Base-by-base conservation (phyloP, 2,329 filamentous ascomycete genomes). In the Clarireedia monteithiana region DNA sequence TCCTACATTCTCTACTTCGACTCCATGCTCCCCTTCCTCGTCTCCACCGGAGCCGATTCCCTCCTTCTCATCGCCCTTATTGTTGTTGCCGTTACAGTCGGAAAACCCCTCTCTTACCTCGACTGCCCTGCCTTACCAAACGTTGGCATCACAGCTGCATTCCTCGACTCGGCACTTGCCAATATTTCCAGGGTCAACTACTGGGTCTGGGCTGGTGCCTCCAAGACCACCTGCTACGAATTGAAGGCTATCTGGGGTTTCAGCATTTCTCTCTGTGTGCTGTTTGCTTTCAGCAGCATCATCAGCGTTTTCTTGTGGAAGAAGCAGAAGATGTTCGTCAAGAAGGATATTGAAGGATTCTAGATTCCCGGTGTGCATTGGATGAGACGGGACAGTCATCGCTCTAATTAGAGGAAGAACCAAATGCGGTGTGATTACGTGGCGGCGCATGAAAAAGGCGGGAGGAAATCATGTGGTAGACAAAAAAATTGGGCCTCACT, bases 241-340 rank as follows among this genome's bases (percentile, higher is more conserved):
- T 84, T 91, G 70, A 95, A 95, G 78, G 82, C 87, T 15, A 82
- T 94, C 62, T 96, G 91, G 91, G 91, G 90, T 1, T 72, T 96
- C 58, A 82, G 83, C 69, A 91, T 96, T 70, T 84, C 84, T 4
- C 79, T 95, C 50, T 90, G 84, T 69, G 80, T 88, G 45, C 73
- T 89, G 38, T 89, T 88, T 66, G 77, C 81, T 59, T 78, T 88
- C 58, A 85, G 83, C 2, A 73, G 77, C 47, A 71, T 85, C 50
- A 76, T 80, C 47, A 79, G 77, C 30, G 71, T 75, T 55, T 82
- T 82, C 62, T 74, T 89, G 40, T 88, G 84, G 81, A 66, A 60
- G 53, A 59, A 59, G 39, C 46, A 61, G 30, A 64, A 58, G 58
- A 48, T 54, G 51, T 44, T 49, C 36, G 17, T 15, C 12, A 48